These are phyloP conservation scores for Beauveria rudraprayagi DNA, from an alignment of 2,329 filamentous ascomycete genomes.

Conservation along the genomic window DNA sequence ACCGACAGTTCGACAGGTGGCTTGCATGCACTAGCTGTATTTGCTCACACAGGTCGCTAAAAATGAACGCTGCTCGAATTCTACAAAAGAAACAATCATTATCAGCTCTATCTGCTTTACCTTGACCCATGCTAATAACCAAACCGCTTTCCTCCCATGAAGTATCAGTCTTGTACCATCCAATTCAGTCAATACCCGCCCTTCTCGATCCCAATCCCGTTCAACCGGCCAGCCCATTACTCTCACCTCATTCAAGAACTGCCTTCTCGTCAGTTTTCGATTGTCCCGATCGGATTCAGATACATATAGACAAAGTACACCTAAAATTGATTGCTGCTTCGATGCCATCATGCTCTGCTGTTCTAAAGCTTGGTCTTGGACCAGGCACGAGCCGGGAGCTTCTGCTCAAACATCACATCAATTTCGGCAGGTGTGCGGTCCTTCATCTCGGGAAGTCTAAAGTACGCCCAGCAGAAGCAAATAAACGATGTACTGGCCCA, in stretches of 20 bases:
- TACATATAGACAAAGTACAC: neutral
- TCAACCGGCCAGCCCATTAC: too few relatives aligned
- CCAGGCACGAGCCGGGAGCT: constrained; percentile 17
- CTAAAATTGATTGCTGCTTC: neutral
- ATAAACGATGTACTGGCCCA: constrained; percentile 14
- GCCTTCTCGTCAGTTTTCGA: neutral
- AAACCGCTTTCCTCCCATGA: too few relatives aligned
- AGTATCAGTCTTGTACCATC: too few relatives aligned
- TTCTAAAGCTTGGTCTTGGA: constrained; percentile 5
- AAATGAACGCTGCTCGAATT: too few relatives aligned
- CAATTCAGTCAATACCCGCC: neutral
- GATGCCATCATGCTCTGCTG: neutral
- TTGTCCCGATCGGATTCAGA: neutral
- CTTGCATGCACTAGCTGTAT: too few relatives aligned
- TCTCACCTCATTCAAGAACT: too few relatives aligned
- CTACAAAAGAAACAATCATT: too few relatives aligned
- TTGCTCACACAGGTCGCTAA: too few relatives aligned
- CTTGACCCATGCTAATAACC: too few relatives aligned
- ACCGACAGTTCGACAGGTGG: too few relatives aligned
- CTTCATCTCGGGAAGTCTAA: constrained; percentile 19
- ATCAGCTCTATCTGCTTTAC: too few relatives aligned
- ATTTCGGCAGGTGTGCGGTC: constrained; percentile 16
- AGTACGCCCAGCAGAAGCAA: constrained; percentile 17
- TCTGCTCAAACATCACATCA: constrained; percentile 18
- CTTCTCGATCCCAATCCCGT: neutral